These are phyloP conservation scores for Boletellus sp. DNA, from an alignment of 768 basidiomycete genomes.

Conservation along the genomic window DNA sequence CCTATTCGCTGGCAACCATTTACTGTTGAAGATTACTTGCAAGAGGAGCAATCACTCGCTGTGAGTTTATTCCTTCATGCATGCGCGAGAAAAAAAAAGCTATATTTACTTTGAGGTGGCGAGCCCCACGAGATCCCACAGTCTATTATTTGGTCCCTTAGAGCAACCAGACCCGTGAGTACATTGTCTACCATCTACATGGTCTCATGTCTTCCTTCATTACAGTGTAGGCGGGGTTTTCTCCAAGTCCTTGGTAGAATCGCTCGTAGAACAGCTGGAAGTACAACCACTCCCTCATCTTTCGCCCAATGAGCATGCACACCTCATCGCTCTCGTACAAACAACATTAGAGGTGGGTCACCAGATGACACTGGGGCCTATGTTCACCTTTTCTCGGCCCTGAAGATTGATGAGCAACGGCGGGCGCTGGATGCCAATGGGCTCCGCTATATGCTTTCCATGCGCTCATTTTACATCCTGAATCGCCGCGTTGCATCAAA, in stretches of 20 bases:
- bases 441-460: conserved; percentile 86
- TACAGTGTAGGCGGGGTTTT: conserved; percentile 52
- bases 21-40: conserved; percentile 46
- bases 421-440: conserved; percentile 92
- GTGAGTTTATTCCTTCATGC: conserved; percentile 12
- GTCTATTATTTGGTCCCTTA: conserved; percentile 49
- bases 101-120: conserved; percentile 8
- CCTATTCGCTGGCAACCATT: conserved; percentile 44
- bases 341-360: conserved; percentile 73
- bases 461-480: conserved; percentile 87
- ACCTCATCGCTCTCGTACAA: conserved; percentile 80
- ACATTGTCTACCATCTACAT: not conserved
- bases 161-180: conserved; percentile 46
- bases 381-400: not conserved
- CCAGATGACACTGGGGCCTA: not conserved
- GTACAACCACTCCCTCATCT: conserved; percentile 63
- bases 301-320: conserved; percentile 75
- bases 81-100: not conserved
- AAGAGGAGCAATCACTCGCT: conserved; percentile 16
- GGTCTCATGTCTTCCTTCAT: conserved; percentile 2
- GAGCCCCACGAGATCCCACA: conserved; percentile 39
- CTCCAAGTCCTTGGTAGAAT: conserved; percentile 53
- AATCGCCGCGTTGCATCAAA: conserved; percentile 58
- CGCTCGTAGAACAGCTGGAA: conserved; percentile 65
- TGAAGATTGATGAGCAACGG: conserved; percentile 82